Evolutionary conservation across 495 filamentous ascomycete species (phyloP).

Genomic region (Echria macrotheca): DNA sequence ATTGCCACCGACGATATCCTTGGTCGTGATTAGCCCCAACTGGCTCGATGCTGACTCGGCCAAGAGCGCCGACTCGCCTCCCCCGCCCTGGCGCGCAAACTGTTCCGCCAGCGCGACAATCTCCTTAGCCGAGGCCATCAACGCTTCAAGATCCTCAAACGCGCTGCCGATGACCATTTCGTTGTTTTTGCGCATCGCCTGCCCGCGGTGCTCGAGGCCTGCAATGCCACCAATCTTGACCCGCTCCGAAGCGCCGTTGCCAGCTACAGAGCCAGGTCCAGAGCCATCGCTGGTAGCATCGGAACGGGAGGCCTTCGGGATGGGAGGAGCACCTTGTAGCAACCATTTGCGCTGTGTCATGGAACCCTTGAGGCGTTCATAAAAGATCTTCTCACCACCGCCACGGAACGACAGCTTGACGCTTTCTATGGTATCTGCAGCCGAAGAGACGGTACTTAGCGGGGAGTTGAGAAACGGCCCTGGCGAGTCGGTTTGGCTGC

Average conservation of each 20-base stretch:
- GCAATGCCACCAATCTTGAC: conserved; percentile 81
- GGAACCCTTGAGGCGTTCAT: conserved; percentile 78
- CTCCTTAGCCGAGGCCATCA: conserved; percentile 96
- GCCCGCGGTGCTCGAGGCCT: conserved; percentile 76
- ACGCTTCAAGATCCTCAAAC: conserved; percentile 92
- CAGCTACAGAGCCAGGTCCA: conserved; percentile 51
- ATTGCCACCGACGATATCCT: conserved; percentile 65
- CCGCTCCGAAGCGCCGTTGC: conserved; percentile 25
- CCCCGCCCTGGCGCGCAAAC: conserved; percentile 64
- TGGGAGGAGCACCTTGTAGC: conserved; percentile 82
- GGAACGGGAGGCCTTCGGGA: conserved; percentile 60
- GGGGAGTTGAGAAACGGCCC: conserved; percentile 55
- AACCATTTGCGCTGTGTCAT: conserved; percentile 96
- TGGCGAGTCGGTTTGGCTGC: conserved; percentile 63
- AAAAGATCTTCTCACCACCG: conserved; percentile 85
- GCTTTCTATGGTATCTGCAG: conserved; percentile 59
- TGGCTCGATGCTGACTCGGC: conserved; percentile 73
- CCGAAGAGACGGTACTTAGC: conserved; percentile 29
- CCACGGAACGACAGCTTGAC: conserved; percentile 88
- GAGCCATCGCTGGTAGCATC: conserved; percentile 15
- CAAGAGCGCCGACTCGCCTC: conserved; percentile 62
- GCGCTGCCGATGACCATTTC: conserved; percentile 88
- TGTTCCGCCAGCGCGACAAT: conserved; percentile 89
- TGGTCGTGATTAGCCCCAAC: conserved; percentile 84
- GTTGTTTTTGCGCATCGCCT: conserved; percentile 83